A percentile compares a stretch with the other conserved stretches of the same genome.
These are phyloP conservation scores for Lithospermum erythrorhizon DNA, from an alignment of 257 asterid genomes.

Conservation along the genomic window DNA sequence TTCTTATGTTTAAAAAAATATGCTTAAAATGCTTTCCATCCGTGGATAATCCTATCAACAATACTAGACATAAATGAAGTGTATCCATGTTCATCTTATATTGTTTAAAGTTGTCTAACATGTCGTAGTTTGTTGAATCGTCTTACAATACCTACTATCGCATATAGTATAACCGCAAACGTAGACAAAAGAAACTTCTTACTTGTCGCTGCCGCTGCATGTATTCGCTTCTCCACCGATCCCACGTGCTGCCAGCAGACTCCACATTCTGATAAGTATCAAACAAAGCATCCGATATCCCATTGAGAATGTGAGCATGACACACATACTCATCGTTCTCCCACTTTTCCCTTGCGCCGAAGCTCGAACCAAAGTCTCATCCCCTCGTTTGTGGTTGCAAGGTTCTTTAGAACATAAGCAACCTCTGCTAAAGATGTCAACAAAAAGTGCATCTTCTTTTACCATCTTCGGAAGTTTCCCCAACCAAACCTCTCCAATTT, in stretches of 20 bases:
- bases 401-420: background rate
- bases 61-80: too few relatives aligned
- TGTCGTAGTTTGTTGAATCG: too few relatives aligned
- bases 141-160: too few relatives aligned
- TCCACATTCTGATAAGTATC: background rate
- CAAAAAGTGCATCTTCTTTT: background rate
- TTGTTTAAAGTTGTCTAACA: too few relatives aligned
- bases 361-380: background rate
- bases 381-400: background rate
- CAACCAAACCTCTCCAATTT: slow-evolving; percentile 1
- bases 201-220: too few relatives aligned
- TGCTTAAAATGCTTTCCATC: too few relatives aligned
- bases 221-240: too few relatives aligned
- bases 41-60: too few relatives aligned
- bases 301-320: background rate
- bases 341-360: background rate
- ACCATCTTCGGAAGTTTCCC: background rate
- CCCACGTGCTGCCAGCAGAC: background rate
- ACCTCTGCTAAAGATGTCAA: background rate
- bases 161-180: too few relatives aligned
- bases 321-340: background rate
- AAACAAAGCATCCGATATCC: background rate
- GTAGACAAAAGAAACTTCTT: background rate
- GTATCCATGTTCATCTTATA: too few relatives aligned
- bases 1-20: too few relatives aligned